phyloP scores from a whole-genome alignment of 768 basidiomycete species.

The Hortiboletus campestris region DNA sequence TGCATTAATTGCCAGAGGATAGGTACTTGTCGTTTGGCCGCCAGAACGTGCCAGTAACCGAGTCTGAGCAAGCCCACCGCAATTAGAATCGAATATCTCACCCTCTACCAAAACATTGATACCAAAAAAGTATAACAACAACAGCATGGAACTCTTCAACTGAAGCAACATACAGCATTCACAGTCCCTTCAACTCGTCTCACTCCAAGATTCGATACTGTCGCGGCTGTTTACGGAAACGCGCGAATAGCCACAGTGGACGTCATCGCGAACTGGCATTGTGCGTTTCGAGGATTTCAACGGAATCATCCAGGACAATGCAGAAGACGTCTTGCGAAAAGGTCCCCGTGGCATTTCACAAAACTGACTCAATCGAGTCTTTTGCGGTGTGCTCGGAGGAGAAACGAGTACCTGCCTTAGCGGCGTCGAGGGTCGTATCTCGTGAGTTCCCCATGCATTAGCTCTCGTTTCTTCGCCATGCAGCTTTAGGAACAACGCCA shows the following conservation, averaged over 20 bases:
- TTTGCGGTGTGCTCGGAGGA: slow-evolving; percentile 27
- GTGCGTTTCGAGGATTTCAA: slow-evolving; percentile 10
- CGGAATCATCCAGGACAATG: slow-evolving; percentile 30
- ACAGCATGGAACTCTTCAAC: not conserved
- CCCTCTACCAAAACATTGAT: not conserved
- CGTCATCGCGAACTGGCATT: not conserved
- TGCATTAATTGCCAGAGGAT: slow-evolving; percentile 4
- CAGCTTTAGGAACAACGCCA: slow-evolving; percentile 11
- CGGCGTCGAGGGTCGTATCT: slow-evolving; percentile 19
- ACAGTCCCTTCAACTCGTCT: not conserved
- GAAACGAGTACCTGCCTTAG: slow-evolving; percentile 16
- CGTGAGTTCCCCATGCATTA: not conserved
- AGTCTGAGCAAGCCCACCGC: slow-evolving; percentile 12
- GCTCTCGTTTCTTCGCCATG: not conserved
- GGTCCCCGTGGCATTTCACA: slow-evolving; percentile 2
- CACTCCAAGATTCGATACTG: slow-evolving; percentile 41
- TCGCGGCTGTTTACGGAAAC: slow-evolving; percentile 23
- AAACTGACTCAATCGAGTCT: slow-evolving; percentile 19
- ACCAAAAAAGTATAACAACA: slow-evolving; percentile 19
- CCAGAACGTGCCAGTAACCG: not conserved
- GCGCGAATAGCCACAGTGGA: slow-evolving; percentile 6
- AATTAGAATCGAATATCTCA: not conserved
- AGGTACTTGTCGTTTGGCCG: not conserved
- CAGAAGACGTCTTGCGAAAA: slow-evolving; percentile 20
- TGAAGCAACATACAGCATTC: not conserved